phyloP scores from a whole-genome alignment of 1,139 yeast species.

The Taiozyma onychis region DNA sequence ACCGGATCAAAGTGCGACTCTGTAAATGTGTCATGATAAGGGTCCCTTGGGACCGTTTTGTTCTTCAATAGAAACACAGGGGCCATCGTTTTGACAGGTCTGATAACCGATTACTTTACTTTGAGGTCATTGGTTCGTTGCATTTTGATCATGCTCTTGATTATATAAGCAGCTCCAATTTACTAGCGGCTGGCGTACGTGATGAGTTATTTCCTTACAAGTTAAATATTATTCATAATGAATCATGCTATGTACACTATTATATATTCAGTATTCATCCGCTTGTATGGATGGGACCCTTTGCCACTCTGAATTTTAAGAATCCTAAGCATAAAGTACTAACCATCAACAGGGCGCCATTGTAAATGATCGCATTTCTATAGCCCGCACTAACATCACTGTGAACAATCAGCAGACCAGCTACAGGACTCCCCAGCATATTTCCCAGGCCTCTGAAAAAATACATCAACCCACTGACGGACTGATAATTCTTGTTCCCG shows the following conservation, averaged over 20 bases:
- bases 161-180: neutral
- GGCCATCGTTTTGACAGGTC: neutral
- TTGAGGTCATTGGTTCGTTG: neutral
- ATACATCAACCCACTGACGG: conserved; percentile 26
- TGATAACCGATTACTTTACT: neutral
- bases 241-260: neutral
- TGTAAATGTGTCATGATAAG: conserved; percentile 42
- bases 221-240: neutral
- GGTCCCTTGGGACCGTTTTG: conserved; percentile 59
- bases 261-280: neutral
- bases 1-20: conserved; percentile 34
- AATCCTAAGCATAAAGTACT: conserved; percentile 21
- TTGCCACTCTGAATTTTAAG: conserved; percentile 2
- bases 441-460: conserved; percentile 31
- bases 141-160: neutral
- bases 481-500: conserved; percentile 1
- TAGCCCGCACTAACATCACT: conserved; percentile 22
- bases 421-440: conserved; percentile 32
- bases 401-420: conserved; percentile 27
- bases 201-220: neutral
- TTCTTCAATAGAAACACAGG: conserved; percentile 47
- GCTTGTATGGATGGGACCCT: neutral
- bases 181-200: neutral
- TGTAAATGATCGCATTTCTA: conserved; percentile 26
- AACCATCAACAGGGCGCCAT: conserved; percentile 25